Evolutionary conservation across 768 basidiomycete species (phyloP).

Genomic region (Tulasnella sp.): DNA sequence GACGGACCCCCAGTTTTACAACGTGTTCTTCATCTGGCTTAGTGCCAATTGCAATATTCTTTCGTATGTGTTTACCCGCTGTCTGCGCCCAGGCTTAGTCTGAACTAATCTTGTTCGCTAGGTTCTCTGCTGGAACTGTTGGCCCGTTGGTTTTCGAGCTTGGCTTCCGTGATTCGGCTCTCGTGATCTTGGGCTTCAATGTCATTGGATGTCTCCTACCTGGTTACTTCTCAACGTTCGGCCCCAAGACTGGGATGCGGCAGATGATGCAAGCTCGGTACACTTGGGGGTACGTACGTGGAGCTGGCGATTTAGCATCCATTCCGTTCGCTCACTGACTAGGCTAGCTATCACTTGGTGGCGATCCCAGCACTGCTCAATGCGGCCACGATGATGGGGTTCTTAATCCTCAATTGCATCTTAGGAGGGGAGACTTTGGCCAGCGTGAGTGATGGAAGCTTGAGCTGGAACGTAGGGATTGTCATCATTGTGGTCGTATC

Average conservation of each 20-base stretch:
- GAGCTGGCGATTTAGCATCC: slow-evolving; percentile 39
- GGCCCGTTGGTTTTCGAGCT: slow-evolving; percentile 62
- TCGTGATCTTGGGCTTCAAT: slow-evolving; percentile 67
- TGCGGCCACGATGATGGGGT: slow-evolving; percentile 57
- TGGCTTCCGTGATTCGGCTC: slow-evolving; percentile 56
- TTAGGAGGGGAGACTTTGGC: slow-evolving; percentile 65
- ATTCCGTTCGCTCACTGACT: neutral
- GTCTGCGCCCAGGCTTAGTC: neutral
- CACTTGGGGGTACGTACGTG: slow-evolving; percentile 48
- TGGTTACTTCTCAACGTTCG: slow-evolving; percentile 65
- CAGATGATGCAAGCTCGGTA: slow-evolving; percentile 75
- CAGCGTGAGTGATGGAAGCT: slow-evolving; percentile 47
- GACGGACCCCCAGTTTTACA: slow-evolving; percentile 55
- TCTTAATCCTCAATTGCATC: slow-evolving; percentile 62
- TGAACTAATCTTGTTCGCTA: slow-evolving; percentile 32
- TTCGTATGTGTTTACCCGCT: slow-evolving; percentile 37
- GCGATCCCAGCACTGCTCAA: slow-evolving; percentile 43
- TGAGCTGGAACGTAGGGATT: slow-evolving; percentile 69
- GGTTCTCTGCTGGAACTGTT: slow-evolving; percentile 64
- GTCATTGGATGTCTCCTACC: slow-evolving; percentile 55
- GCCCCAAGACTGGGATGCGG: slow-evolving; percentile 72
- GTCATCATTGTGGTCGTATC: slow-evolving; percentile 69
- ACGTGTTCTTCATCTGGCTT: slow-evolving; percentile 70
- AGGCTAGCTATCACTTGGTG: slow-evolving; percentile 21
- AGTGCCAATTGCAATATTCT: slow-evolving; percentile 65